phyloP scores from a whole-genome alignment of 495 filamentous ascomycete species.

The Penicillium taxi region DNA sequence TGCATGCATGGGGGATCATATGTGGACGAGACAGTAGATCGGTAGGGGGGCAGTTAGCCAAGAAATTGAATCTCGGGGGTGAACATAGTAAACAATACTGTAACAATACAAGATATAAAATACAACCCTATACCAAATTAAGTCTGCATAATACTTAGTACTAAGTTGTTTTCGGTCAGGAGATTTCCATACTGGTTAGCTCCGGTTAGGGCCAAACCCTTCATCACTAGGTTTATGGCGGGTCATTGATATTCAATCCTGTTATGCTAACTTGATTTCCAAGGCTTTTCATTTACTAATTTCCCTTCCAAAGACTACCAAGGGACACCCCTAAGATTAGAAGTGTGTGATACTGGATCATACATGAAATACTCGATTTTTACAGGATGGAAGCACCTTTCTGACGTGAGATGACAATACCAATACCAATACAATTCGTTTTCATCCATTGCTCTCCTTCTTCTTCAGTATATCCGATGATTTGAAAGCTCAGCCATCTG shows the following conservation, averaged over 20 bases:
- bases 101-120: too few relatives aligned
- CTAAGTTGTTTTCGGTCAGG: too few relatives aligned
- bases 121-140: too few relatives aligned
- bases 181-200: too few relatives aligned
- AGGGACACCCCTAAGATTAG: not conserved
- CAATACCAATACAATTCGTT: not conserved
- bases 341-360: not conserved
- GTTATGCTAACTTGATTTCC: too few relatives aligned
- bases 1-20: not conserved
- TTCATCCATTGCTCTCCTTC: not conserved
- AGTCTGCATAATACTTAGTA: too few relatives aligned
- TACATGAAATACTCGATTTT: not conserved
- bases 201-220: not conserved
- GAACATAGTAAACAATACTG: too few relatives aligned
- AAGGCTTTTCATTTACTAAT: too few relatives aligned
- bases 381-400: not conserved
- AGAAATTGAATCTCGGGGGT: slow-evolving; percentile 1
- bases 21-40: not conserved
- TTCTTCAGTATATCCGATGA: too few relatives aligned
- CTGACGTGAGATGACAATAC: not conserved
- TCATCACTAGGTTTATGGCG: not conserved
- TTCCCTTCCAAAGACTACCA: not conserved
- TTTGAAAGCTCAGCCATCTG: too few relatives aligned
- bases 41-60: not conserved
- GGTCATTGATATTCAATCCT: not conserved